These are phyloP conservation scores for Epichloe gansuensis DNA, from an alignment of 2,329 filamentous ascomycete genomes.

Conservation along the genomic window DNA sequence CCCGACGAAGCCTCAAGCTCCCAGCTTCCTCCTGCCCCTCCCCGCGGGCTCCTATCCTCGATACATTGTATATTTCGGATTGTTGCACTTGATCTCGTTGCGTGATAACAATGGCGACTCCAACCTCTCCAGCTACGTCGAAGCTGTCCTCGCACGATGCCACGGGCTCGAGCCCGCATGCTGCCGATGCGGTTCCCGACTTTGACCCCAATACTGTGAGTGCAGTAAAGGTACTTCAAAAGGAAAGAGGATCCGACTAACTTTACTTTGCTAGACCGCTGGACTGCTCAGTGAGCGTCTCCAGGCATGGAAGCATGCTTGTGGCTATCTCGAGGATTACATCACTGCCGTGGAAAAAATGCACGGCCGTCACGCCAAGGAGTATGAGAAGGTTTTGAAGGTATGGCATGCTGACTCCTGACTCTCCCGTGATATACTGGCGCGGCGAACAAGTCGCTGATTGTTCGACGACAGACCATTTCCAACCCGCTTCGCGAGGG, in stretches of 20 bases:
- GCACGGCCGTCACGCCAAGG: slow-evolving; percentile 74
- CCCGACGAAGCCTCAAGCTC: background rate
- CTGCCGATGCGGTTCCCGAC: slow-evolving; percentile 47
- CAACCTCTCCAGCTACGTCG: slow-evolving; percentile 18
- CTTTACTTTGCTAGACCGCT: slow-evolving; percentile 44
- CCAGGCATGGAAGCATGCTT: slow-evolving; percentile 91
- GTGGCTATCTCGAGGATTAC: slow-evolving; percentile 84
- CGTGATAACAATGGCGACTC: slow-evolving; percentile 13
- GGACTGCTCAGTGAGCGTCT: slow-evolving; percentile 75
- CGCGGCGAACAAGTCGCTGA: background rate
- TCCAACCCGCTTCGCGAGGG: slow-evolving; percentile 76
- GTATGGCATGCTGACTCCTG: slow-evolving; percentile 16
- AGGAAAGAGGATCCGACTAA: background rate
- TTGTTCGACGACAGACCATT: slow-evolving; percentile 48
- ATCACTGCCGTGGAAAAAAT: slow-evolving; percentile 74
- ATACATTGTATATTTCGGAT: background rate
- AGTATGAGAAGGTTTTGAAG: slow-evolving; percentile 92
- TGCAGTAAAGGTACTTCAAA: slow-evolving; percentile 5
- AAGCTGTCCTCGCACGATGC: slow-evolving; percentile 33
- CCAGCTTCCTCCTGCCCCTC: background rate
- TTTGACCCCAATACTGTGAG: slow-evolving; percentile 45
- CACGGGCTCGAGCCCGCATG: slow-evolving; percentile 31
- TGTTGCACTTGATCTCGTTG: background rate
- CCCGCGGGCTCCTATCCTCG: background rate
- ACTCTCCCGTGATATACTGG: no score